These are phyloP conservation scores for Chytriomyces confervae DNA, from an alignment of 192 early-diverging fungal species.

Conservation along the genomic window DNA sequence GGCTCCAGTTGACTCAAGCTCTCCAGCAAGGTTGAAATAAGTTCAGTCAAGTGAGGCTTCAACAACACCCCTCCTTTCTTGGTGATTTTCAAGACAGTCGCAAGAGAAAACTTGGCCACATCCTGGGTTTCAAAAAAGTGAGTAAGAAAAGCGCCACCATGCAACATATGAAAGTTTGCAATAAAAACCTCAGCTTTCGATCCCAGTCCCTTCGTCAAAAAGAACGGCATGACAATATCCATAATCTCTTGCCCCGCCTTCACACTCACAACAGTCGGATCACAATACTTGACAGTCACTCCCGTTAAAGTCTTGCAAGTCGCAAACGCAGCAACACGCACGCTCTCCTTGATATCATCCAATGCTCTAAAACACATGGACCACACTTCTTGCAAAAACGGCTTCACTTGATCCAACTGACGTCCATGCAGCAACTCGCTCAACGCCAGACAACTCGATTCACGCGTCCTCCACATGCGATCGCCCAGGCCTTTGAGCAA, in stretches of 20 bases:
- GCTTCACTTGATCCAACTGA: constrained; percentile 70
- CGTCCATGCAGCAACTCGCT: constrained; percentile 74
- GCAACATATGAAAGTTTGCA: neutral
- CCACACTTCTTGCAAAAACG: constrained; percentile 84
- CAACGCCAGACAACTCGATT: constrained; percentile 74
- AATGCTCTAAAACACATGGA: constrained; percentile 86
- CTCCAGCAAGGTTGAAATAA: constrained; percentile 83
- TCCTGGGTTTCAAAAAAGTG: constrained; percentile 81
- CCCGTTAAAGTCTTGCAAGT: constrained; percentile 80
- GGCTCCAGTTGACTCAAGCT: constrained; percentile 79
- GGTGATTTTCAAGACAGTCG: constrained; percentile 82
- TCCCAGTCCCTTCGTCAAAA: constrained; percentile 57
- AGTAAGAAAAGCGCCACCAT: constrained; percentile 32
- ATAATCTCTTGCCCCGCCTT: constrained; percentile 74
- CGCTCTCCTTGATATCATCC: constrained; percentile 95
- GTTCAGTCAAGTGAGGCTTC: constrained; percentile 71
- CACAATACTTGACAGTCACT: constrained; percentile 85
- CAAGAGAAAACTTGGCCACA: constrained; percentile 81
- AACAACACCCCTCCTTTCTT: constrained; percentile 77
- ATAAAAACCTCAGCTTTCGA: no score
- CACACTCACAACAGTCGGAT: constrained; percentile 65
- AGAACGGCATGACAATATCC: constrained; percentile 85
- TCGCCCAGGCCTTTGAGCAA: constrained; percentile 77
- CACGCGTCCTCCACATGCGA: constrained; percentile 84
- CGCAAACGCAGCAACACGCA: constrained; percentile 79